phyloP scores from a whole-genome alignment of 371 early-diverging fungal genomes.

The Syncephalastrum contaminatum region DNA sequence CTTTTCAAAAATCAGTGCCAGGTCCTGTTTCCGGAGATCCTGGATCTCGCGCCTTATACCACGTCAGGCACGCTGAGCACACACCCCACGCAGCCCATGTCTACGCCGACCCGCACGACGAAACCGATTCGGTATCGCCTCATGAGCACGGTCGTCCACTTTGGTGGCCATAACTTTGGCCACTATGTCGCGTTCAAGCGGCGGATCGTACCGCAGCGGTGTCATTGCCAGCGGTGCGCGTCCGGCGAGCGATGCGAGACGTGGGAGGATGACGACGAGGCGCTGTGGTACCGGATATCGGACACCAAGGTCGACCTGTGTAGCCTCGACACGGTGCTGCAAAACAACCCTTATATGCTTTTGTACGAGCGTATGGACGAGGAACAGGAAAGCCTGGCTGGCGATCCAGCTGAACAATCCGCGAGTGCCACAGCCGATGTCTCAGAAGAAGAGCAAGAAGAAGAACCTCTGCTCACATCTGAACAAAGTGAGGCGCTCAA shows the following conservation, averaged over 20 bases:
- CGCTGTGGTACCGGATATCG: slow-evolving; percentile 69
- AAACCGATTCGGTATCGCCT: slow-evolving; percentile 57
- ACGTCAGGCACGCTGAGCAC: slow-evolving; percentile 51
- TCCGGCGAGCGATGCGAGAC: slow-evolving; percentile 1
- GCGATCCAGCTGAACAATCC: not conserved
- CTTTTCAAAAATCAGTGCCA: slow-evolving; percentile 64
- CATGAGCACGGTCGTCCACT: slow-evolving; percentile 83
- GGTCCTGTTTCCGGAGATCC: slow-evolving; percentile 51
- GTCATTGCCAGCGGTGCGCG: slow-evolving; percentile 25
- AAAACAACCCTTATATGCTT: slow-evolving; percentile 84
- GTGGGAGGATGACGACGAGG: slow-evolving; percentile 13
- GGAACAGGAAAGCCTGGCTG: too few species aligned
- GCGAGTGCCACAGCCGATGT: not conserved
- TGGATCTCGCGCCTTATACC: slow-evolving; percentile 60
- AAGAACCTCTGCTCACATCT: too few species aligned
- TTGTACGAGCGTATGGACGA: slow-evolving; percentile 66
- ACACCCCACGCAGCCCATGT: slow-evolving; percentile 53
- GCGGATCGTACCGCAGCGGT: slow-evolving; percentile 30
- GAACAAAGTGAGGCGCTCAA: too few species aligned
- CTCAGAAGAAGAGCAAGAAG: not conserved
- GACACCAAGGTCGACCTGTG: slow-evolving; percentile 81
- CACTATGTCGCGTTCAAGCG: slow-evolving; percentile 91
- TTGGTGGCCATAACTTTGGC: slow-evolving; percentile 82
- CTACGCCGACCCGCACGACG: slow-evolving; percentile 19
- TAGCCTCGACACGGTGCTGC: slow-evolving; percentile 58